Evolutionary conservation across 371 early-diverging fungal species (phyloP), one percentile per base, ranked within the genome.

Genomic region (Mucor velutinosus): DNA sequence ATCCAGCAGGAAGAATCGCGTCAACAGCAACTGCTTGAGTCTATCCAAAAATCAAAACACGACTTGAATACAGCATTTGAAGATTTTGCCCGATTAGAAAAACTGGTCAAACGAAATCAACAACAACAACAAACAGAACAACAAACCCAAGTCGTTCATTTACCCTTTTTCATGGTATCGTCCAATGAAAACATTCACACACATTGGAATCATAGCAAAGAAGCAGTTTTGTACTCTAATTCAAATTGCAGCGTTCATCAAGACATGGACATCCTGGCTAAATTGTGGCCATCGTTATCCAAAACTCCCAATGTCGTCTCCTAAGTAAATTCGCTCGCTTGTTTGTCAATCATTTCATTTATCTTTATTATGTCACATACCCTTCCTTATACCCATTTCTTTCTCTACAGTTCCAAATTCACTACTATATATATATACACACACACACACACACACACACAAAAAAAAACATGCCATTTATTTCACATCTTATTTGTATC

Each of bases 1-100:
- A 66, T 71, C n/a, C 12, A 51, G 32, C 15, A 66, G 41, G 71
- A 71, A 39, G 66, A 71, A 53, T 21, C 39, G 8, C 71, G 71
- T 59, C 71, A 66, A 27, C 35, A 63, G 21, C 8, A 12, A 5
- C 53, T 66, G 2, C 23, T 57, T 0, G 49, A 39, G 5, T 58
- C 63, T 27, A 58, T 71, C 30, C 47, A 66, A 21, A 57, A 59
- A n/a, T 41, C 62, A 7, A 49, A 49, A 53, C 49, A 19, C 15
- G 43, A 23, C 10, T 47, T 58, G 23, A 29, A 67, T 62, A 58
- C 57, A 25, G 37, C 67, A 12, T 27, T 62, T 19, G 21, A 47
- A 14, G 45, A 47, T 27, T 62, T 62, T 7, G 39, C 62, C 17
- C 56, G 47, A 61, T 58, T 67, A 17, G 45, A 67, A 25, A 41